Evolutionary conservation across 202 grass and related monocot species (phyloP).

Genomic region (Digitaria exilis): DNA sequence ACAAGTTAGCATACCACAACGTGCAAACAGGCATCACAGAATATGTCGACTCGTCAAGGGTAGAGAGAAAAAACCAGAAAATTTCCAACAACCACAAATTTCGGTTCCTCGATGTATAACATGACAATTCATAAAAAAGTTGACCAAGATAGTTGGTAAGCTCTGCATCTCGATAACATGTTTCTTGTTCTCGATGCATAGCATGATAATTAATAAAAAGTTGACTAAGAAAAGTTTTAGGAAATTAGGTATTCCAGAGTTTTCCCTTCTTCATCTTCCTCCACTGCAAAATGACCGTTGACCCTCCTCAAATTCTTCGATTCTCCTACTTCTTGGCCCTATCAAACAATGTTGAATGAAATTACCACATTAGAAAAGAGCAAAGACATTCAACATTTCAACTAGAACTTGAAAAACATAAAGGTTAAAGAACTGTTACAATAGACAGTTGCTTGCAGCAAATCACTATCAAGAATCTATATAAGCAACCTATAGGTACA

Average conservation of each 20-base stretch:
- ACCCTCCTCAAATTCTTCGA: not conserved
- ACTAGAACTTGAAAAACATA: not conserved
- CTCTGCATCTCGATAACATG: not conserved
- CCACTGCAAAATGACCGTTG: not conserved
- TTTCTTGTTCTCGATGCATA: not conserved
- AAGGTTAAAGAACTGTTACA: conserved; percentile 28
- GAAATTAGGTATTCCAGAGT: not conserved
- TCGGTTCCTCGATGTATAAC: not conserved
- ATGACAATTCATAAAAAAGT: conserved; percentile 18
- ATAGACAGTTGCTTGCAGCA: conserved; percentile 11
- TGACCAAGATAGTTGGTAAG: conserved; percentile 22
- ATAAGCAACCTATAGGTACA: conserved; percentile 8
- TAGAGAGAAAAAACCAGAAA: not conserved
- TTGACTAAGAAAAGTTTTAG: not conserved
- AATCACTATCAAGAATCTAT: conserved; percentile 10
- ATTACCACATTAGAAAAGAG: conserved; percentile 1
- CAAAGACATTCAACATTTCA: not conserved
- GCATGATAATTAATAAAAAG: too few relatives aligned
- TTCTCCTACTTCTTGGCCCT: conserved; percentile 37
- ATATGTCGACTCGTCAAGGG: not conserved
- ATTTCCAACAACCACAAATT: conserved; percentile 1
- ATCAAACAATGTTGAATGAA: conserved; percentile 8
- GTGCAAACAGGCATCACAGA: not conserved
- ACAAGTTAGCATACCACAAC: not conserved
- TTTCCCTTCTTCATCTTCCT: conserved; percentile 14